Percentiles rank a stretch among this genome's conserved stretches.
Evolutionary conservation across 345 rosid genomes (phyloP).

Genomic region (Lumnitzera racemosa): DNA sequence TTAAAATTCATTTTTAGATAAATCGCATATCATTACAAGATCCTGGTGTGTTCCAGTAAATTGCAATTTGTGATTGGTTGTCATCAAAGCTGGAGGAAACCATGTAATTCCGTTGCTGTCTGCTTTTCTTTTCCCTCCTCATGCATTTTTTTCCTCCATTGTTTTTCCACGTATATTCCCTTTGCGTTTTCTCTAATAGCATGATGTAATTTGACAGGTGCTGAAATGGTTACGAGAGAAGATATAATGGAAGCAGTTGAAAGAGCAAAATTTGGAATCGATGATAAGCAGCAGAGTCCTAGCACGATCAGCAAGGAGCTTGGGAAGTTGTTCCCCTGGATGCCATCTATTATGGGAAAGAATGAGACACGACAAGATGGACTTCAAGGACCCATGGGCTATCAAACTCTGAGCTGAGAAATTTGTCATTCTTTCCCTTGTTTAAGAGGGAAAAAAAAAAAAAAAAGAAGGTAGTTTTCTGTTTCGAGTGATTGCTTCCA

Average conservation of each 20-base stretch:
- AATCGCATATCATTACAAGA: too few relatives aligned
- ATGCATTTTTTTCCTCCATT: constrained; percentile 1
- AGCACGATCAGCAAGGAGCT: constrained; percentile 61
- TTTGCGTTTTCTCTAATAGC: not conserved
- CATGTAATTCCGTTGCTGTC: not conserved
- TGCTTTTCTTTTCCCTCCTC: not conserved
- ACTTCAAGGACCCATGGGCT: constrained; percentile 72
- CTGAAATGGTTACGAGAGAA: constrained; percentile 72
- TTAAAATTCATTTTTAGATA: not conserved
- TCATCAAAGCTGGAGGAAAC: too few relatives aligned
- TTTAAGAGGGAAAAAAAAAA: too few relatives aligned
- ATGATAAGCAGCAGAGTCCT: constrained; percentile 44
- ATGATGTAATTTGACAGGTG: constrained; percentile 31
- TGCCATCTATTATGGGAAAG: constrained; percentile 65
- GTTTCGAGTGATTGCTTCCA: too few relatives aligned
- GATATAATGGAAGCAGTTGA: constrained; percentile 95
- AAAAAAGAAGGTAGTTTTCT: not conserved
- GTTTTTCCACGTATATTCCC: not conserved
- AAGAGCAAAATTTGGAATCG: constrained; percentile 90
- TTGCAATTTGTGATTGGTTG: too few relatives aligned
- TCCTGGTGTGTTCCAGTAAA: too few relatives aligned
- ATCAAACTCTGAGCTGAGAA: constrained; percentile 72
- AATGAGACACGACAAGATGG: constrained; percentile 47
- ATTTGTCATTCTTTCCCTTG: constrained; percentile 5
- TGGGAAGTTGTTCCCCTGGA: constrained; percentile 85